These are phyloP conservation scores for Colletotrichum tamarilloi DNA, from an alignment of 2,329 filamentous ascomycete species.

Conservation along the genomic window DNA sequence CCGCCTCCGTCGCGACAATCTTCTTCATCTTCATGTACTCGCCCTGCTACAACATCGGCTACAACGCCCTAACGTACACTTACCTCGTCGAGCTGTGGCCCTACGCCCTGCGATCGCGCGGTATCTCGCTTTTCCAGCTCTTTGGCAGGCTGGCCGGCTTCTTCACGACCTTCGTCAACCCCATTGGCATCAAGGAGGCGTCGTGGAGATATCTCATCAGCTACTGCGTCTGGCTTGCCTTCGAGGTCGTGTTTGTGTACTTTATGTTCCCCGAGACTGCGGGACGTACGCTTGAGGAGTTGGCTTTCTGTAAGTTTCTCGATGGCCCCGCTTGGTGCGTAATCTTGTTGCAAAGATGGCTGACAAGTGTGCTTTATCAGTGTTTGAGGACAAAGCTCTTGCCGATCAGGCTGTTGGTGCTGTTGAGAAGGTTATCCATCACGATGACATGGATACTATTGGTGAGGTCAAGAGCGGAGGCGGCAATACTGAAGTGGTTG, in stretches of 20 bases:
- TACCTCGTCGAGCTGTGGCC: conserved; percentile 71
- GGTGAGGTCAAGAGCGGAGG: conserved; percentile 5
- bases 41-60: conserved; percentile 68
- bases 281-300: conserved; percentile 78
- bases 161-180: conserved; percentile 38
- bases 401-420: conserved; percentile 42
- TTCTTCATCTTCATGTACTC: conserved; percentile 68
- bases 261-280: conserved; percentile 84
- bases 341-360: neutral
- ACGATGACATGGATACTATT: conserved; percentile 36
- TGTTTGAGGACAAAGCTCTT: conserved; percentile 46
- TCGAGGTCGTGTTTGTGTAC: conserved; percentile 66
- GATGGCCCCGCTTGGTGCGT: no score
- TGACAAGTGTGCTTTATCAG: conserved; percentile 22
- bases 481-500: conserved; percentile 18
- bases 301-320: conserved; percentile 37
- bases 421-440: conserved; percentile 43
- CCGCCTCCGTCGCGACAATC: conserved; percentile 53
- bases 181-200: conserved; percentile 32
- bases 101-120: conserved; percentile 64
- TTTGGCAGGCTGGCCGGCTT: conserved; percentile 34
- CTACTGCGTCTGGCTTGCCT: conserved; percentile 41
- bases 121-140: conserved; percentile 57
- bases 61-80: conserved; percentile 71
- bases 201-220: conserved; percentile 36